A percentile compares a stretch with the other conserved stretches of the same genome.
Evolutionary conservation across 1,284 basidiomycete genomes (phyloP).

Genomic region (Ustilago lituana): DNA sequence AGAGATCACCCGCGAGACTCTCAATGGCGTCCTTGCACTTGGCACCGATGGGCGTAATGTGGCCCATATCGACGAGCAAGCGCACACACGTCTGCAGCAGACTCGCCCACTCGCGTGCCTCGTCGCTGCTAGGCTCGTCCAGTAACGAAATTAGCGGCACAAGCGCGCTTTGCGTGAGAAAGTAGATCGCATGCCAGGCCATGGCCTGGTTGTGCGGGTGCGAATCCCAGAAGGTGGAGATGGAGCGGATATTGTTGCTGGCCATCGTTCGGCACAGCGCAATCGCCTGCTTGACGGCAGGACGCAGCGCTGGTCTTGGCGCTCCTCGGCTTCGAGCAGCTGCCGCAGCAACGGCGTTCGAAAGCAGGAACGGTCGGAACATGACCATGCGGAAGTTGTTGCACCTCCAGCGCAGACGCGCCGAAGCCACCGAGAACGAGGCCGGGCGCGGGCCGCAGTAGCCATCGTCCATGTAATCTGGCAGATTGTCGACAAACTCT

Average conservation of each 20-base stretch:
- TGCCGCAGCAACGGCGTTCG: conserved; percentile 40
- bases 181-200: conserved; percentile 51
- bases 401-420: conserved; percentile 44
- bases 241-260: conserved; percentile 44
- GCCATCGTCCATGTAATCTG: conserved; percentile 43
- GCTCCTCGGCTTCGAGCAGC: conserved; percentile 34
- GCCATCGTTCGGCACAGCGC: conserved; percentile 48
- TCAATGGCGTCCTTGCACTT: conserved; percentile 52
- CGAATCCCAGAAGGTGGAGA: conserved; percentile 47
- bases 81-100: conserved; percentile 37
- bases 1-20: conserved; percentile 28
- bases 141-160: conserved; percentile 47
- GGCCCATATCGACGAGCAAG: conserved; percentile 46
- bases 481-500: conserved; percentile 45
- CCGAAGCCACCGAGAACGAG: conserved; percentile 45
- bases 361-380: conserved; percentile 51
- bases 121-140: conserved; percentile 33
- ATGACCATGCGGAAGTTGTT: conserved; percentile 55
- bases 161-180: conserved; percentile 47
- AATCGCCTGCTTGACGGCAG: conserved; percentile 48
- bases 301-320: conserved; percentile 31
- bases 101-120: conserved; percentile 40
- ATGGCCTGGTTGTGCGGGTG: conserved; percentile 52
- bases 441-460: conserved; percentile 29
- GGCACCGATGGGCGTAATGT: conserved; percentile 41